Percentiles rank a stretch among this genome's conserved stretches.
Conservation (phyloP, 495 filamentous ascomycete genomes). For the Penicillium canescens region DNA sequence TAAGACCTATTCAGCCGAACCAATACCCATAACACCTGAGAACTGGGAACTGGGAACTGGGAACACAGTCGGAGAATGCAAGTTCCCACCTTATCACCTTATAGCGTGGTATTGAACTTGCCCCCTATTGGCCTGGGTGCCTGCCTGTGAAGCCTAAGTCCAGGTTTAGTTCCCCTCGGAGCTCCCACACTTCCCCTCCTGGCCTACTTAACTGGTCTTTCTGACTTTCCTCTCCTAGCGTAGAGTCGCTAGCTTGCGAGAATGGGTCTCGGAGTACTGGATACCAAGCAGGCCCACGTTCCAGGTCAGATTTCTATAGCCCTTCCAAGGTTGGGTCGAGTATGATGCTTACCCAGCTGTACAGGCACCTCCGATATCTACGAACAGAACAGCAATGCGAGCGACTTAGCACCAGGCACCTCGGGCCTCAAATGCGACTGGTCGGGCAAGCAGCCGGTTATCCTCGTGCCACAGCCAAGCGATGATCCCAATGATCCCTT, state of each 20-base stretch:
- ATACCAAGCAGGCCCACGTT: slow-evolving; percentile 61
- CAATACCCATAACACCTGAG: too few species aligned
- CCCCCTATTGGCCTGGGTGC: too few species aligned
- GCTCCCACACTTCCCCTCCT: background rate
- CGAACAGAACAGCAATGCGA: slow-evolving; percentile 52
- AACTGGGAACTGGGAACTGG: too few species aligned
- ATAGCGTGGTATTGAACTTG: too few species aligned
- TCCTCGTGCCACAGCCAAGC: slow-evolving; percentile 78
- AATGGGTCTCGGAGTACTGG: slow-evolving; percentile 85
- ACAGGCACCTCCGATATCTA: slow-evolving; percentile 66
- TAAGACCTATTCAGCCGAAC: too few species aligned
- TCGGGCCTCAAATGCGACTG: slow-evolving; percentile 70
- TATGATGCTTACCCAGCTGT: background rate
- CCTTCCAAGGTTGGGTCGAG: background rate
- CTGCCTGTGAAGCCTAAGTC: background rate
- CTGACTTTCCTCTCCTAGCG: background rate
- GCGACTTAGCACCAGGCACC: slow-evolving; percentile 30
- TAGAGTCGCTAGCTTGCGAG: slow-evolving; percentile 3
- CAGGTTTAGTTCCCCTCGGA: background rate
- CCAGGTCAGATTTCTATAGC: slow-evolving; percentile 58
- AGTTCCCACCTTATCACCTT: too few species aligned
- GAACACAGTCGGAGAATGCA: too few species aligned
- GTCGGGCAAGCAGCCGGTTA: slow-evolving; percentile 63
- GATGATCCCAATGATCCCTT: slow-evolving; percentile 80
- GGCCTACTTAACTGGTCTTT: background rate